Evolutionary conservation across 306 rosid genomes (phyloP).

Genomic region (Citrullus amarus): DNA sequence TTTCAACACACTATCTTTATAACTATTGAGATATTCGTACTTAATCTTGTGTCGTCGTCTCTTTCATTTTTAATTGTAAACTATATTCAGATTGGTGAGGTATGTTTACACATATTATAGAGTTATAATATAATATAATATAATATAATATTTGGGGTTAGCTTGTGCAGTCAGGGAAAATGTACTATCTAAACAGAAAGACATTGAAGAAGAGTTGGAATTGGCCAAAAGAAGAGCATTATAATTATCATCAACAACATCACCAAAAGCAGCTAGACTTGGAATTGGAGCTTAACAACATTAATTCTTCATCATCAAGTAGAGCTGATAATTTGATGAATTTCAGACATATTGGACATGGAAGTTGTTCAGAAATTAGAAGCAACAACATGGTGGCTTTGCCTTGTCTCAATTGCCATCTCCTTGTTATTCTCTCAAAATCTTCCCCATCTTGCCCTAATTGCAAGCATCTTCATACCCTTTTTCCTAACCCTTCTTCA

Average conservation of each 20-base stretch:
- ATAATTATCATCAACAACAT: background rate
- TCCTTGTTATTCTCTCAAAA: constrained; percentile 30
- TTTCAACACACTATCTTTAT: too few species aligned
- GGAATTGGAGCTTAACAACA: constrained; percentile 34
- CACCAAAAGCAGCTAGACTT: constrained; percentile 18
- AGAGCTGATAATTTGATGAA: background rate
- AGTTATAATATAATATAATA: too few species aligned
- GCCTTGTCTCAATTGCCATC: constrained; percentile 42
- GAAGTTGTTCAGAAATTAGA: background rate
- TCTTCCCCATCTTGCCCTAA: constrained; percentile 41
- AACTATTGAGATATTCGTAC: background rate
- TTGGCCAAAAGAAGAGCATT: constrained; percentile 17
- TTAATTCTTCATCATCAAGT: background rate
- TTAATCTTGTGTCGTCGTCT: too few species aligned
- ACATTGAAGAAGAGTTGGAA: constrained; percentile 30
- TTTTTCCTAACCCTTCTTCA: constrained; percentile 8
- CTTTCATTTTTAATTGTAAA: too few species aligned
- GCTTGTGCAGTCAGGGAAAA: constrained; percentile 26
- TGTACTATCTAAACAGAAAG: constrained; percentile 37
- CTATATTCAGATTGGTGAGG: too few species aligned
- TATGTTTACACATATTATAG: too few species aligned
- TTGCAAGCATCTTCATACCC: constrained; percentile 33
- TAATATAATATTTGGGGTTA: background rate
- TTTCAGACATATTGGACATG: background rate
- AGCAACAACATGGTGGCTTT: constrained; percentile 32